phyloP scores from a whole-genome alignment of 306 rosid genomes.

The Citrullus amarus region DNA sequence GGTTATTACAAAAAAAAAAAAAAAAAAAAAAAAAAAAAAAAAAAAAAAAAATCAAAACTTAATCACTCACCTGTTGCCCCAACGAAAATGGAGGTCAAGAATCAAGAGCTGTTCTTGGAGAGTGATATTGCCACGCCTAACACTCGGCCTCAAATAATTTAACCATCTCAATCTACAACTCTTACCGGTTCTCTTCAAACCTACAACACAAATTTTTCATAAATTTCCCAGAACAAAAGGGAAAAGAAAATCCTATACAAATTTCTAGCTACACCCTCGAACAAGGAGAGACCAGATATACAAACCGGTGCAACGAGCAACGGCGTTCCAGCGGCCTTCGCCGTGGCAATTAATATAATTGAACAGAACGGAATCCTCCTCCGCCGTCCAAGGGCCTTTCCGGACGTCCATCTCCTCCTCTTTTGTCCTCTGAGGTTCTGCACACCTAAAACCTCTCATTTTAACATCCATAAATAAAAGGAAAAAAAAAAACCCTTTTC shows the following conservation, averaged over 20 bases:
- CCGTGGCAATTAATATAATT: slow-evolving; percentile 23
- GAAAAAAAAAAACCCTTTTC: not conserved
- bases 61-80: slow-evolving; percentile 31
- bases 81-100: slow-evolving; percentile 33
- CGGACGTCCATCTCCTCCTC: slow-evolving; percentile 12
- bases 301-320: slow-evolving; percentile 25
- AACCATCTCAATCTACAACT: slow-evolving; percentile 39
- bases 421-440: not conserved
- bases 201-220: not conserved
- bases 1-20: too few species aligned
- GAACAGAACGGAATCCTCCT: slow-evolving; percentile 25
- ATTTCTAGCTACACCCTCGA: too few species aligned
- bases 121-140: slow-evolving; percentile 29
- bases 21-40: too few species aligned
- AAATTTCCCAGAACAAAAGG: not conserved
- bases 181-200: slow-evolving; percentile 33
- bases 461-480: not conserved
- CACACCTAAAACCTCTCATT: not conserved
- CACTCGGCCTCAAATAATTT: slow-evolving; percentile 33
- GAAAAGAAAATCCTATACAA: not conserved
- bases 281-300: not conserved
- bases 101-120: slow-evolving; percentile 42
- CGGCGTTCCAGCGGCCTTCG: slow-evolving; percentile 41
- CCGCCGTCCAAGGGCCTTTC: slow-evolving; percentile 39
- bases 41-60: not conserved